phyloP scores from a whole-genome alignment of 768 basidiomycete species.

The Auricularia sp. region DNA sequence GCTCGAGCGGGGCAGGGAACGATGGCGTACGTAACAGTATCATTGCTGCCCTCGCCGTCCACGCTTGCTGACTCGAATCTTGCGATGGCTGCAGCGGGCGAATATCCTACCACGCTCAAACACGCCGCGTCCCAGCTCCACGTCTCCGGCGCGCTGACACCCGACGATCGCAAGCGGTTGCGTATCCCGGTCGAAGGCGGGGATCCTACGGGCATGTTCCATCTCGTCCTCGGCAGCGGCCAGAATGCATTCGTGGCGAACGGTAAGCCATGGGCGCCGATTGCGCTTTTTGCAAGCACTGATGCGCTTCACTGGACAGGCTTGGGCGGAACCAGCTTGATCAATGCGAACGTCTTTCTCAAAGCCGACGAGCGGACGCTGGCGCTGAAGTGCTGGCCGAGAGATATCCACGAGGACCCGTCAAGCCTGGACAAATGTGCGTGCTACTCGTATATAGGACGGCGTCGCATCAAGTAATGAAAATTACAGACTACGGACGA shows the following conservation, averaged over 20 bases:
- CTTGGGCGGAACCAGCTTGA: conserved; percentile 3
- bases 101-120: background rate
- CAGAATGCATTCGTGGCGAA: conserved; percentile 4
- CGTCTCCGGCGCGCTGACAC: background rate
- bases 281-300: background rate
- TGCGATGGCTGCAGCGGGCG: background rate
- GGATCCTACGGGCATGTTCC: conserved; percentile 3
- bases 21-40: background rate
- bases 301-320: background rate
- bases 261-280: background rate
- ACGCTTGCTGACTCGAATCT: too few species aligned
- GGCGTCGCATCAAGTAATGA: too few species aligned
- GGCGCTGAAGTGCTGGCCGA: background rate
- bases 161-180: background rate
- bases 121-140: background rate
- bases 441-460: background rate
- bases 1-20: conserved; percentile 1
- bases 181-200: background rate
- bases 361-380: conserved; percentile 1
- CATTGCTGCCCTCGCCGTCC: background rate
- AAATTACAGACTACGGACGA: background rate
- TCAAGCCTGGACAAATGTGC: background rate
- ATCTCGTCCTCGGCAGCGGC: conserved; percentile 1
- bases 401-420: background rate
- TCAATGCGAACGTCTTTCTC: conserved; percentile 2